phyloP scores from a whole-genome alignment of 164 flowering plant species.

The Euptelea pleiosperma region DNA sequence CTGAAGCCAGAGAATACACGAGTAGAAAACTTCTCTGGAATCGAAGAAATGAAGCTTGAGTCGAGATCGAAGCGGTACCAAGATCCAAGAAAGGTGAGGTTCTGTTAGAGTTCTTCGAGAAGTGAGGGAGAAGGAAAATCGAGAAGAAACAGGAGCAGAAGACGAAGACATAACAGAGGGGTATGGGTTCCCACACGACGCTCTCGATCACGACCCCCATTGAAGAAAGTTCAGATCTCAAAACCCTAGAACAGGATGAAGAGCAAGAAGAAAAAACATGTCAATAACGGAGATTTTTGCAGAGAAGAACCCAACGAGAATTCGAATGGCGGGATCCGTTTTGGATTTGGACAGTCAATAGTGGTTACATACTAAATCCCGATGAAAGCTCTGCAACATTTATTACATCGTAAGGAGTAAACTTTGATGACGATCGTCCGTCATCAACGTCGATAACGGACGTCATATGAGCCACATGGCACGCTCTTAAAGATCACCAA shows the following conservation, averaged over 20 bases:
- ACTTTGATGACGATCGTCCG: no score
- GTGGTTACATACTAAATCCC: no score
- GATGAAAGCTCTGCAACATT: no score
- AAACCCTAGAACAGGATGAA: constrained; percentile 13
- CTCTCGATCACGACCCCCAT: constrained; percentile 80
- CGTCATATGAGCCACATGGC: no score
- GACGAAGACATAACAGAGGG: constrained; percentile 41
- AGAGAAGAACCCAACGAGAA: no score
- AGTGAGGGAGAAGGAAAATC: constrained; percentile 41
- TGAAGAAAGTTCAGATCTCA: constrained; percentile 9
- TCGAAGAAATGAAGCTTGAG: constrained; percentile 39
- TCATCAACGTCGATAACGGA: no score
- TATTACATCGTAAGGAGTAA: no score
- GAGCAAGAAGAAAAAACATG: no score
- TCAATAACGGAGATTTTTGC: no score
- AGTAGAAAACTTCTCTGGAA: constrained; percentile 63
- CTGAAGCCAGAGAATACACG: constrained; percentile 62
- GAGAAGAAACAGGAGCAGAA: constrained; percentile 53
- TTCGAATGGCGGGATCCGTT: no score
- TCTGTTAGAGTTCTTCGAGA: constrained; percentile 26
- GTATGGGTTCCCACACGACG: constrained; percentile 68
- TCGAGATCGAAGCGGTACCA: constrained; percentile 15
- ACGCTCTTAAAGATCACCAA: no score
- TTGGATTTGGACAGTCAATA: no score
- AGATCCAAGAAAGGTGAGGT: constrained; percentile 38